Percentiles rank a stretch among this genome's conserved stretches.
These are phyloP conservation scores for Immersiporthe knoxdaviesiana DNA, from an alignment of 2,329 filamentous ascomycete genomes.

Conservation along the genomic window DNA sequence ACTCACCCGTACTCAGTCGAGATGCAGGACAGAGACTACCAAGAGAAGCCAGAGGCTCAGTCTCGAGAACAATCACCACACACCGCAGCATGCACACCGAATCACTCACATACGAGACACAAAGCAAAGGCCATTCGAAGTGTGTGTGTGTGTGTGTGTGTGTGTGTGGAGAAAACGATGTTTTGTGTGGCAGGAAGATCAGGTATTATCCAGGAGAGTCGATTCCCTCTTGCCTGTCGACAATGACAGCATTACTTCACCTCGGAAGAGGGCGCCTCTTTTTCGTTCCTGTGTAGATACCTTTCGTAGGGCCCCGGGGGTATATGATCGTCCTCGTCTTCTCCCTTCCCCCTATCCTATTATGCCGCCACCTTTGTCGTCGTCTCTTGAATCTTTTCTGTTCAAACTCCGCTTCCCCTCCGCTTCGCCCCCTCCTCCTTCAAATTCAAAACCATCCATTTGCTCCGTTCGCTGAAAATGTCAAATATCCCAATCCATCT, in stretches of 20 bases:
- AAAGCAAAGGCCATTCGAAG: too few species aligned
- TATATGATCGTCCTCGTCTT: neutral
- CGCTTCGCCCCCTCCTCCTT: neutral
- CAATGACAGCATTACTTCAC: neutral
- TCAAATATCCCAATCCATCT: neutral
- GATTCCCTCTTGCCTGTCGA: neutral
- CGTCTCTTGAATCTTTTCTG: neutral
- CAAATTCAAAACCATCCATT: neutral
- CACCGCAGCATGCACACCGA: neutral
- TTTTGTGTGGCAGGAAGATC: neutral
- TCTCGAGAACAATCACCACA: neutral
- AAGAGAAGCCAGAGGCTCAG: neutral
- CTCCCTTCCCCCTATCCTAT: neutral
- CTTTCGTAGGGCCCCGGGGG: neutral
- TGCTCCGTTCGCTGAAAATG: conserved; percentile 27
- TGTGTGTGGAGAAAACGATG: neutral
- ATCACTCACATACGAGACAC: too few species aligned
- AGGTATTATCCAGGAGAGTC: neutral
- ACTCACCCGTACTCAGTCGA: too few species aligned
- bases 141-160: too few species aligned
- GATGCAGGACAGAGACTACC: too few species aligned
- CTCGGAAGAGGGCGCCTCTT: neutral
- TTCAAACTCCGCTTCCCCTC: neutral
- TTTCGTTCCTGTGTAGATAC: neutral
- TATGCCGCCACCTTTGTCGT: neutral